A percentile compares a stretch with the other conserved stretches of the same genome.
These are phyloP conservation scores for Mollisiaceae sp. DNA, from an alignment of 2,329 filamentous ascomycete genomes.

Conservation along the genomic window DNA sequence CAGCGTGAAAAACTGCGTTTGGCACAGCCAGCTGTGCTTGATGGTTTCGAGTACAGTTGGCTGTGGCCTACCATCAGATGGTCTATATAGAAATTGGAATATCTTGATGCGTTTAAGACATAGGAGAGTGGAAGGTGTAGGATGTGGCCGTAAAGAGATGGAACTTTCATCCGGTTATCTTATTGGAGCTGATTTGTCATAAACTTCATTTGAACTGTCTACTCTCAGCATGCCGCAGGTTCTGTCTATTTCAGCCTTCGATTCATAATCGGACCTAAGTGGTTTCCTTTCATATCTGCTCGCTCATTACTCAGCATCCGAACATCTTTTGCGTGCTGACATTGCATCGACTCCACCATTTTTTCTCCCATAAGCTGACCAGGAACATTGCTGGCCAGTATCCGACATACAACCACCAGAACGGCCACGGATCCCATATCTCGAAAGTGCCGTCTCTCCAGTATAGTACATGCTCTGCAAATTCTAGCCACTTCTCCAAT, in stretches of 20 bases:
- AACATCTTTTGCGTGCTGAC: slow-evolving; percentile 70
- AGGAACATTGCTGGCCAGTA: slow-evolving; percentile 61
- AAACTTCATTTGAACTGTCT: not conserved
- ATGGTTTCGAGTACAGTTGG: not conserved
- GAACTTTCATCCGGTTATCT: not conserved
- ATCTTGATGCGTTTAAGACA: not conserved
- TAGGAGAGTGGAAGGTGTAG: not conserved
- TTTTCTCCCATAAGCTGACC: slow-evolving; percentile 49
- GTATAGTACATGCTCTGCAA: slow-evolving; percentile 48
- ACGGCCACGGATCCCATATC: slow-evolving; percentile 60
- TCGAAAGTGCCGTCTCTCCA: slow-evolving; percentile 63
- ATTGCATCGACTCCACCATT: slow-evolving; percentile 68
- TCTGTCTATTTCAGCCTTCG: not conserved
- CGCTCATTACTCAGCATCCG: slow-evolving; percentile 30
- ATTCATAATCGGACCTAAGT: not conserved
- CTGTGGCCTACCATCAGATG: not conserved
- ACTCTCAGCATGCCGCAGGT: not conserved
- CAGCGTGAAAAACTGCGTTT: too few relatives aligned
- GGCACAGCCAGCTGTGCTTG: not conserved
- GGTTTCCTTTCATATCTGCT: not conserved
- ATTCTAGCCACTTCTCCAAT: slow-evolving; percentile 34
- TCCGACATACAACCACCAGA: slow-evolving; percentile 60
- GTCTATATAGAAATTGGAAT: not conserved
- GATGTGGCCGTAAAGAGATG: not conserved
- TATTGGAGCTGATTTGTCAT: not conserved